These are phyloP conservation scores for Cercospora sojina DNA, from an alignment of 2,329 filamentous ascomycete genomes.

Conservation along the genomic window DNA sequence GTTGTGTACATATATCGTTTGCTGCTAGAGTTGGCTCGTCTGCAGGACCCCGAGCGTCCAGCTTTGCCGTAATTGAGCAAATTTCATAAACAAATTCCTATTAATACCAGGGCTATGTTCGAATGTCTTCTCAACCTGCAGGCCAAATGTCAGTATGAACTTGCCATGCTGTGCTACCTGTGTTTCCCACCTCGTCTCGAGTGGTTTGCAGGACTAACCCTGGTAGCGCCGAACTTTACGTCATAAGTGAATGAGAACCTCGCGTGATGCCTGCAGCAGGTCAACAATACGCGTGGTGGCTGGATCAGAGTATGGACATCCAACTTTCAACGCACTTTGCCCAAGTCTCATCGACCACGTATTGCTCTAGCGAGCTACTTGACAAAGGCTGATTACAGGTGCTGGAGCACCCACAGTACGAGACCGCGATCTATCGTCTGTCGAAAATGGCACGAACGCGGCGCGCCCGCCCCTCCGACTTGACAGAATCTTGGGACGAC, in stretches of 20 bases:
- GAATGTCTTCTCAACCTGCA: background rate
- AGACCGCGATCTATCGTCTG: background rate
- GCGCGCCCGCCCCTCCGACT: conserved; percentile 26
- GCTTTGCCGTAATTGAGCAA: background rate
- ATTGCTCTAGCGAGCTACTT: background rate
- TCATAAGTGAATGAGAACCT: conserved; percentile 5
- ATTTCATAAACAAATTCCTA: background rate
- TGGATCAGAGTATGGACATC: conserved; percentile 1
- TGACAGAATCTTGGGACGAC: conserved; percentile 39
- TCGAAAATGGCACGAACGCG: conserved; percentile 26
- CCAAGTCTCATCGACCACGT: background rate
- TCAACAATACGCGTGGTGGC: conserved; percentile 12
- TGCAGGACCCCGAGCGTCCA: conserved; percentile 2
- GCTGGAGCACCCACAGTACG: background rate
- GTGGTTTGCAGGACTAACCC: background rate
- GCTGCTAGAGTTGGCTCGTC: conserved; percentile 16
- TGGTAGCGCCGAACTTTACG: conserved; percentile 7
- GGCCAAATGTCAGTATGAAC: background rate
- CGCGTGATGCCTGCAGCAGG: conserved; percentile 9
- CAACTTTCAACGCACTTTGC: background rate
- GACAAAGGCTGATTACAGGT: background rate
- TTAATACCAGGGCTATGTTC: background rate
- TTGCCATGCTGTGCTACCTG: background rate
- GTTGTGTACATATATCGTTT: conserved; percentile 22
- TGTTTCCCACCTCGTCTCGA: background rate